These are phyloP conservation scores for Botryosphaeria agaves DNA, from an alignment of 2,329 filamentous ascomycete genomes.

Conservation along the genomic window DNA sequence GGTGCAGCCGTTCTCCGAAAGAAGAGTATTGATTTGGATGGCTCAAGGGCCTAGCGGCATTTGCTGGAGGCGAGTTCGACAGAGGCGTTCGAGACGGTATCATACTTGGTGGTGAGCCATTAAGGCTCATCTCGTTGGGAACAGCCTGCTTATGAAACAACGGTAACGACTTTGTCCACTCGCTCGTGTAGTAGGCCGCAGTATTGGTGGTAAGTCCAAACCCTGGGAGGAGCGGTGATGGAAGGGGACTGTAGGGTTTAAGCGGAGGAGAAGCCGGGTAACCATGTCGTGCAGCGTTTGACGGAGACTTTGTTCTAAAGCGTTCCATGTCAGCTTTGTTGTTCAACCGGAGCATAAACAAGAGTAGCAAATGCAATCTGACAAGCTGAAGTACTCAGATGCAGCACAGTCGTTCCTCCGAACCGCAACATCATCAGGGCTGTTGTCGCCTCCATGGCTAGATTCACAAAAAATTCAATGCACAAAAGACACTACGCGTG, in stretches of 20 bases:
- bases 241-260: background rate
- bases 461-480: background rate
- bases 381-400: too few relatives aligned
- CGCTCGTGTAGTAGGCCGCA: background rate
- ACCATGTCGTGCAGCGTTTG: background rate
- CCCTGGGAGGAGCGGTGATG: background rate
- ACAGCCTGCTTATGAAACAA: background rate
- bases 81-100: background rate
- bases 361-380: background rate
- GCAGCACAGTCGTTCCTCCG: too few relatives aligned
- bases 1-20: background rate
- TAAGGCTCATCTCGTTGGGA: background rate
- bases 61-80: background rate
- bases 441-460: too few relatives aligned
- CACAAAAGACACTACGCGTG: background rate
- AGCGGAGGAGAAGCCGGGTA: background rate
- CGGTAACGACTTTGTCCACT: conserved; percentile 1
- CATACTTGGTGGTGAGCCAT: background rate
- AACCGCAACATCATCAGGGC: background rate
- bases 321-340: background rate
- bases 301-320: background rate
- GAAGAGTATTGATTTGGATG: background rate
- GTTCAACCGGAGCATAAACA: background rate
- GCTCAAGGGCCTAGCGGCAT: background rate
- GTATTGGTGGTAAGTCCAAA: background rate